Evolutionary conservation across 768 basidiomycete species (phyloP), one percentile per base, ranked within the genome.

Genomic region (Boletus edulis): DNA sequence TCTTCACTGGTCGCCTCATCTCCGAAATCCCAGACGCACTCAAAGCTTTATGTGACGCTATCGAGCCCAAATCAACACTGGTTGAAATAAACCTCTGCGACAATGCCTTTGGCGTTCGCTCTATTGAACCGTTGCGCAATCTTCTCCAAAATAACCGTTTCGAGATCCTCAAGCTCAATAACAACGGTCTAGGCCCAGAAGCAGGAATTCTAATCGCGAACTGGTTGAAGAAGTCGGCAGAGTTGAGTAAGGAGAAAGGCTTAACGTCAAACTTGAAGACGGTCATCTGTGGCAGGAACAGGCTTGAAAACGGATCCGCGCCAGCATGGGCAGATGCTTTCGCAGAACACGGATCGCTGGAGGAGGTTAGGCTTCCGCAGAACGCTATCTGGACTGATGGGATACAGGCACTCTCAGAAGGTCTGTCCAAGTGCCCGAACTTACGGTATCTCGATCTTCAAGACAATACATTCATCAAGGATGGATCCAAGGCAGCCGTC

Each of bases 1-100:
- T 99, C 73, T 99, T 99, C 76, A 98, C 96, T 3, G 92, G 95
- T 51, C 91, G 96, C 60, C 81, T 97, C 66, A 98, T 98, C 76
- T 80, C 84, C 57, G 96, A 99, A 72, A 98, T 99, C 67, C 97
- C 96, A 5, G 80, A 75, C 54, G 93, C 97, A 15, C 85, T 99
- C 44, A 81, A 85, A 37, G 87, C 91, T 35, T 82, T 99, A 61
- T 97, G 95, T 69, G 84, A 92, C 63, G 85, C 94, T 13, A 83
- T 99, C 57, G 84, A 84, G 64, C 79, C 83, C 64, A 91, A 91
- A 65, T 80, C 84, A 5, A 83, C 87, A 4, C 86, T 99, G 46
- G 78, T 88, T 50, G 91, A 94, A 72, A 81, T 99, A 63, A 83
- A 98, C 69, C 83, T 99, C 49, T 89, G 85, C 64, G 96, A 98